Evolutionary conservation across 495 filamentous ascomycete genomes (phyloP).

Genomic region (Parathielavia appendiculata): DNA sequence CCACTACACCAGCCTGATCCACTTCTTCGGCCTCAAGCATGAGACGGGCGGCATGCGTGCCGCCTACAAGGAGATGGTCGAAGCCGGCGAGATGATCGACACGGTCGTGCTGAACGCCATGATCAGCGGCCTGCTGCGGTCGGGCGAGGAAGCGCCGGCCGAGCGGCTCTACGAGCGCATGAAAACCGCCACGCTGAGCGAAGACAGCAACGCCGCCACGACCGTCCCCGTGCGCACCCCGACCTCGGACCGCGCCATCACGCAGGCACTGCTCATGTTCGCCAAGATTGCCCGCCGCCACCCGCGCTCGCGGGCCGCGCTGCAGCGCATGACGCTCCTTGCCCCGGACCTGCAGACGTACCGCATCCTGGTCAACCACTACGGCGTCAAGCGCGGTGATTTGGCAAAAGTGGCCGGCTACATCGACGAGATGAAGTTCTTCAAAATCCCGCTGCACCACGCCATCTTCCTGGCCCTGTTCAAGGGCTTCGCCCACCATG

Average conservation of each 20-base stretch:
- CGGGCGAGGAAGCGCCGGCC: constrained; percentile 65
- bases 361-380: constrained; percentile 56
- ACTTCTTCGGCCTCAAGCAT: constrained; percentile 65
- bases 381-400: constrained; percentile 50
- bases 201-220: neutral
- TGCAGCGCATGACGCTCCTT: constrained; percentile 52
- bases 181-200: constrained; percentile 51
- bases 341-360: constrained; percentile 62
- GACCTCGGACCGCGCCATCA: constrained; percentile 47
- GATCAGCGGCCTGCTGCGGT: constrained; percentile 68
- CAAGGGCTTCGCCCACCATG: constrained; percentile 68
- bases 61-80: constrained; percentile 70
- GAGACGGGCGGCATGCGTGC: constrained; percentile 64
- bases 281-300: constrained; percentile 39
- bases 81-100: constrained; percentile 80
- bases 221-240: constrained; percentile 39
- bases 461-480: constrained; percentile 64
- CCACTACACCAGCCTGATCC: constrained; percentile 75
- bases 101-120: constrained; percentile 81
- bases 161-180: constrained; percentile 77
- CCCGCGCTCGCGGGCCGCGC: constrained; percentile 36
- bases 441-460: constrained; percentile 53
- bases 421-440: constrained; percentile 60
- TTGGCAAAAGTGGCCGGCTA: constrained; percentile 51
- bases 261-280: constrained; percentile 51